Percentiles rank a stretch among this genome's conserved stretches.
These are phyloP conservation scores for Yamadazyma endophytica DNA, from an alignment of 805 yeast genomes.

Conservation along the genomic window DNA sequence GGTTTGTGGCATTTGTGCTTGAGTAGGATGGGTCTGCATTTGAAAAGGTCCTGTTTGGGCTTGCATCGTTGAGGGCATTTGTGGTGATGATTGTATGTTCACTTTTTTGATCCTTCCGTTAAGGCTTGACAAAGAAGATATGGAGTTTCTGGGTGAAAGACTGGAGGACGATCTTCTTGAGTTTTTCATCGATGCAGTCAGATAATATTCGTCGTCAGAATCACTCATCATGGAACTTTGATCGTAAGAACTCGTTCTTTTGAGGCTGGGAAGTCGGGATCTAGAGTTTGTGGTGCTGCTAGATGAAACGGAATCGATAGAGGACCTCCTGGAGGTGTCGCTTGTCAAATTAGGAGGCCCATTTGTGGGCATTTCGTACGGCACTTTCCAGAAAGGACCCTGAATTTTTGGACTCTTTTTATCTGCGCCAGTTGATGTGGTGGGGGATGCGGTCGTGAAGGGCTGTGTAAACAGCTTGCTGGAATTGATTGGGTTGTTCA, in stretches of 20 bases:
- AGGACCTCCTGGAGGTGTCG: slow-evolving; percentile 31
- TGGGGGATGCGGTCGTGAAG: slow-evolving; percentile 5
- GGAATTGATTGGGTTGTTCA: background rate
- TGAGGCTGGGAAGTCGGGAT: slow-evolving; percentile 28
- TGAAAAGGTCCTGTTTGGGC: slow-evolving; percentile 2
- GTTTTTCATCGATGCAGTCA: slow-evolving; percentile 17
- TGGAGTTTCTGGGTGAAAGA: slow-evolving; percentile 30
- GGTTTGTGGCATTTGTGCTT: slow-evolving; percentile 1
- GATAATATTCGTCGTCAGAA: slow-evolving; percentile 33
- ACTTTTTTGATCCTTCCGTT: slow-evolving; percentile 25
- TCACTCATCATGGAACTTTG: slow-evolving; percentile 21
- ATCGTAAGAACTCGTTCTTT: slow-evolving; percentile 14
- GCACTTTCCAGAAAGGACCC: slow-evolving; percentile 60
- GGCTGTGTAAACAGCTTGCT: slow-evolving; percentile 1
- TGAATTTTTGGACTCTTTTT: slow-evolving; percentile 28
- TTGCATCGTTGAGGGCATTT: slow-evolving; percentile 1
- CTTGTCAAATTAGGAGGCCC: slow-evolving; percentile 7
- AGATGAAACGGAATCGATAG: slow-evolving; percentile 49
- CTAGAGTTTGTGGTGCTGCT: slow-evolving; percentile 34
- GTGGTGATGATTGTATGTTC: slow-evolving; percentile 7
- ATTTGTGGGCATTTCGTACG: slow-evolving; percentile 52
- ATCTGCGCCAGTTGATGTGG: slow-evolving; percentile 4
- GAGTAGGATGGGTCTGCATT: slow-evolving; percentile 11
- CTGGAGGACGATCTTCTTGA: slow-evolving; percentile 15
- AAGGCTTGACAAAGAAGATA: slow-evolving; percentile 26